These are phyloP conservation scores for Trypanosoma mega DNA, from an alignment of 208 protist species.

Conservation along the genomic window DNA sequence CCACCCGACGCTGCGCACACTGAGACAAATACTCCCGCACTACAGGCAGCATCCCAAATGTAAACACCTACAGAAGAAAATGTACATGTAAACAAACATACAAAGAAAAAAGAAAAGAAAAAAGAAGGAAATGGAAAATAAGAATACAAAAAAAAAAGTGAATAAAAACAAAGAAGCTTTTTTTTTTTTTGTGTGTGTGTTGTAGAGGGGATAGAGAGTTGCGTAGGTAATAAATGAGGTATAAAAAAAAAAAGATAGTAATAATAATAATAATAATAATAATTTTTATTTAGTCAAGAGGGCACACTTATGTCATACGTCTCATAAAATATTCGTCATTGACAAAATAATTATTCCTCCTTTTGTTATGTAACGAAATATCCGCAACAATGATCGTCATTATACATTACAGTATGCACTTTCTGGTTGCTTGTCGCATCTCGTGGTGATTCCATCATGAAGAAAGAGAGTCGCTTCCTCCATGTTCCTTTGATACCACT, in stretches of 20 bases:
- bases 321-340: too few species aligned
- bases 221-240: too few species aligned
- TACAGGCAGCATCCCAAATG: constrained; percentile 33
- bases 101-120: neutral
- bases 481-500: constrained; percentile 29
- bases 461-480: neutral
- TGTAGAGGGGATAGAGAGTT: too few species aligned
- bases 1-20: constrained; percentile 39
- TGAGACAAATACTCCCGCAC: constrained; percentile 53
- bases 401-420: too few species aligned
- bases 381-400: too few species aligned
- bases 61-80: constrained; percentile 2
- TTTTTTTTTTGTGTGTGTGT: too few species aligned
- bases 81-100: neutral
- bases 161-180: too few species aligned
- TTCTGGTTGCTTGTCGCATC: too few species aligned
- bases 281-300: neutral
- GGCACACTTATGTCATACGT: too few species aligned
- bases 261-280: constrained; percentile 1
- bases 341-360: too few species aligned
- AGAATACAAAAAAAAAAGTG: too few species aligned
- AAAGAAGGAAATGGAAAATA: neutral
- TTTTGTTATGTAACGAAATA: too few species aligned
- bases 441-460: constrained; percentile 29
- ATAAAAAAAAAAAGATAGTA: constrained; percentile 12